Base-by-base conservation (phyloP, 768 basidiomycete genomes). In the Xerocomellus intermedius region DNA sequence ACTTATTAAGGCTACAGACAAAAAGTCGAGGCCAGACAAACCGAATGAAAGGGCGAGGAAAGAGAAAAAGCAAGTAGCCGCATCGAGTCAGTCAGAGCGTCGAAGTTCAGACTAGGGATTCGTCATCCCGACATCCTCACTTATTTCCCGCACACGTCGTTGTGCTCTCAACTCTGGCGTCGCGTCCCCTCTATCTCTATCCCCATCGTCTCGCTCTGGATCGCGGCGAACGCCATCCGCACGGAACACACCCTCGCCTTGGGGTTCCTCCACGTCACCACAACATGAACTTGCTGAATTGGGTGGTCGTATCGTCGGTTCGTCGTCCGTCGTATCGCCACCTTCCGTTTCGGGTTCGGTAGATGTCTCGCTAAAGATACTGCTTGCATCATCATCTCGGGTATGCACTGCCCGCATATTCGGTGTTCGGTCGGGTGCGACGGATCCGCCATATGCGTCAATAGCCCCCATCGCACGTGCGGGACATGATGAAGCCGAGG, bases 281-380 rank as follows among this genome's bases (percentile, higher is more conserved):
- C 69, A 72, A 30, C 67, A 77, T 3, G 74, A 76, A 14, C 69
- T 69, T 21, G 68, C 68, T 12, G 78, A 78, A 50, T 73, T 70
- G 6, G 70, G 68, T 12, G 82, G 82, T 28, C 86, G 78, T 58
- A 90, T 87, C n/a, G 87, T 90, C n/a, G 88, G 87, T 67, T 90
- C 87, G 56, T 90, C 87, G 55, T 89, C 88, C 22, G 87, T 89
- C 50, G 81, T 84, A 55, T 78, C 80, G 36, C 80, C 85, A 44
- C 80, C 75, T 46, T 79, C 81, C 2, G 77, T 77, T 58, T 81
- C 81, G 22, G 79, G 69, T 51, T 81, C 81, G 2, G 75, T 73
- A 28, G 77, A 78, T 1, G 73, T 73, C 52, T 77, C 77, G 48
- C 70, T 58, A 52, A 74, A 46, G 62, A 72, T 65, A 49, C 71